Evolutionary conservation across 352 stramenopile species (phyloP).

Genomic region (Pythium plurisporium): DNA sequence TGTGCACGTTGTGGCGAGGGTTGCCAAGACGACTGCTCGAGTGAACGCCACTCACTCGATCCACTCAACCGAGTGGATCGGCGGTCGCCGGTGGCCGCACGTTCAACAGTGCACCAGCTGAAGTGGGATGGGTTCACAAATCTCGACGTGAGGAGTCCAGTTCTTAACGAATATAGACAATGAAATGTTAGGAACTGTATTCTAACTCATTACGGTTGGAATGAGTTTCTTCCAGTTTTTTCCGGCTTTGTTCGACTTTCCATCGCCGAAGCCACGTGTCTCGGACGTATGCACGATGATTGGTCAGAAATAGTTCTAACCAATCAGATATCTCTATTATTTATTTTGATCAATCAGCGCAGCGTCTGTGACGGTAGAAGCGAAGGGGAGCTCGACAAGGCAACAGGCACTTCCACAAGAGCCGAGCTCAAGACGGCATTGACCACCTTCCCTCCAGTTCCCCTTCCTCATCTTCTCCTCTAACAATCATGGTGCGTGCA

Average conservation of each 20-base stretch:
- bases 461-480: background rate
- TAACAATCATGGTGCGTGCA: slow-evolving; percentile 22
- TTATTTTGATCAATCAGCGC: slow-evolving; percentile 9
- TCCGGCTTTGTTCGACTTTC: slow-evolving; percentile 14
- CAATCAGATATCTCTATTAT: background rate
- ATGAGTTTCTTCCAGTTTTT: slow-evolving; percentile 14
- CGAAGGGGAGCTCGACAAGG: slow-evolving; percentile 2
- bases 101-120: background rate
- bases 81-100: background rate
- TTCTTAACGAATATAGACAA: background rate
- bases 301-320: slow-evolving; percentile 17
- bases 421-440: background rate
- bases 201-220: background rate
- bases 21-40: too few relatives aligned
- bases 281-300: slow-evolving; percentile 1
- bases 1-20: too few relatives aligned
- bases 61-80: too few relatives aligned
- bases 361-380: background rate
- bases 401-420: slow-evolving; percentile 14
- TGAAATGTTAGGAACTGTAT: background rate
- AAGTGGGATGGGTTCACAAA: background rate
- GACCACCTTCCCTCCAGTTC: background rate
- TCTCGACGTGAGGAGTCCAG: background rate
- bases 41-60: too few relatives aligned
- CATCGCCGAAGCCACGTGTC: slow-evolving; percentile 16